Percentiles rank a stretch among this genome's conserved stretches.
phyloP scores from a whole-genome alignment of 495 filamentous ascomycete species.

The Durotheca rogersii region DNA sequence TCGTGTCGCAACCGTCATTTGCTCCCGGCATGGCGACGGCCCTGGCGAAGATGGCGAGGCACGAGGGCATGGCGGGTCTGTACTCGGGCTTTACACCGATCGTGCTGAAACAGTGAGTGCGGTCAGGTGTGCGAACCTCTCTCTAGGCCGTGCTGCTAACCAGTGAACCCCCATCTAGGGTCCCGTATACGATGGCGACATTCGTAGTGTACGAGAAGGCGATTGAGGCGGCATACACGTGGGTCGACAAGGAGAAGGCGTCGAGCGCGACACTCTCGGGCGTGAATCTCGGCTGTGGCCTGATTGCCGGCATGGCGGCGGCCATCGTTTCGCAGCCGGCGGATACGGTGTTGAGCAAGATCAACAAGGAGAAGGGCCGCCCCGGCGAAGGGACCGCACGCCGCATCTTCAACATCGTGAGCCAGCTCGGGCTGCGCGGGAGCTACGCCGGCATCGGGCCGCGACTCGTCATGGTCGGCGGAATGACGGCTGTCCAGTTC shows the following conservation, averaged over 20 bases:
- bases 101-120: slow-evolving; percentile 66
- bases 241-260: slow-evolving; percentile 61
- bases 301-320: slow-evolving; percentile 84
- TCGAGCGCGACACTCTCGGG: slow-evolving; percentile 64
- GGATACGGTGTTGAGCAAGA: slow-evolving; percentile 87
- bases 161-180: slow-evolving; percentile 32
- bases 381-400: slow-evolving; percentile 74
- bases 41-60: slow-evolving; percentile 62
- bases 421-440: slow-evolving; percentile 74
- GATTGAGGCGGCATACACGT: slow-evolving; percentile 61
- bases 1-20: slow-evolving; percentile 70
- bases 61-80: slow-evolving; percentile 68
- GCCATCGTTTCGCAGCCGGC: slow-evolving; percentile 83
- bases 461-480: slow-evolving; percentile 71
- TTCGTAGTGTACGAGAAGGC: slow-evolving; percentile 91
- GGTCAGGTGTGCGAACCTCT: too few species aligned
- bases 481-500: slow-evolving; percentile 77
- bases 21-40: slow-evolving; percentile 62
- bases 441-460: slow-evolving; percentile 76
- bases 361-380: slow-evolving; percentile 82
- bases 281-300: slow-evolving; percentile 79
- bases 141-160: not conserved
- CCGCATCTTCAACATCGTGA: slow-evolving; percentile 76
- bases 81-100: slow-evolving; percentile 77
- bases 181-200: slow-evolving; percentile 89